Percentiles rank a stretch among this genome's conserved stretches.
phyloP scores from a whole-genome alignment of 352 stramenopile genomes.

The Phytophthora citricola region DNA sequence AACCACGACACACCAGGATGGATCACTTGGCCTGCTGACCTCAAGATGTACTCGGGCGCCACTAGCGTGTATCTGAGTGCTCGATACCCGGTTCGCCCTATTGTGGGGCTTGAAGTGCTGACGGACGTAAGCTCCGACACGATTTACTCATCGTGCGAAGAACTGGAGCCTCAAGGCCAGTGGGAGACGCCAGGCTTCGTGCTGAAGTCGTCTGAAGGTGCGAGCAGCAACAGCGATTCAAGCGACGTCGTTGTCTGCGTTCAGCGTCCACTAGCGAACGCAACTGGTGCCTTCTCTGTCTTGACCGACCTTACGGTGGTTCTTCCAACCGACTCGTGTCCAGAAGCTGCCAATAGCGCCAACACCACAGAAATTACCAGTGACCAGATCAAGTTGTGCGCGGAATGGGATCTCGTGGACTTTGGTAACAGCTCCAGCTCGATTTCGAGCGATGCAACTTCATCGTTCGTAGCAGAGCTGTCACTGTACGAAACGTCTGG shows the following conservation, averaged over 20 bases:
- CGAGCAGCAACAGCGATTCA: conserved; percentile 16
- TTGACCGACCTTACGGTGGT: conserved; percentile 36
- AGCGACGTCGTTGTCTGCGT: conserved; percentile 41
- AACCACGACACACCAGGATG: conserved; percentile 52
- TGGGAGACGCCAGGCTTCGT: conserved; percentile 33
- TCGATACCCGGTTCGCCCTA: conserved; percentile 42
- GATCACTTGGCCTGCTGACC: conserved; percentile 42
- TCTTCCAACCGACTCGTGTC: conserved; percentile 23
- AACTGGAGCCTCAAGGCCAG: conserved; percentile 23
- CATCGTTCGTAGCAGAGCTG: conserved; percentile 37
- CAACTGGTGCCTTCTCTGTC: conserved; percentile 21
- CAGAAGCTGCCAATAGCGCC: conserved; percentile 1
- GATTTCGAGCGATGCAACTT: conserved; percentile 23
- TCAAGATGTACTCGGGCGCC: conserved; percentile 26
- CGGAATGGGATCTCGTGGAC: conserved; percentile 28
- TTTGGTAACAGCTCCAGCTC: conserved; percentile 14
- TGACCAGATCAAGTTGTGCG: conserved; percentile 34
- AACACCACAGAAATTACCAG: conserved; percentile 35
- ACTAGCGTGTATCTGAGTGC: conserved; percentile 45
- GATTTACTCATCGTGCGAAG: conserved; percentile 32
- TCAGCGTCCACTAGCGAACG: conserved; percentile 22
- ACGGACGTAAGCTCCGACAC: conserved; percentile 24
- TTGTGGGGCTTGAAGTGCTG: conserved; percentile 44
- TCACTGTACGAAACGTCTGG: conserved; percentile 31
- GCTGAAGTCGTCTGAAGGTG: conserved; percentile 28